A percentile compares a stretch with the other conserved stretches of the same genome.
Evolutionary conservation across 768 basidiomycete species (phyloP).

Genomic region (Candolleomyces efflorescens): DNA sequence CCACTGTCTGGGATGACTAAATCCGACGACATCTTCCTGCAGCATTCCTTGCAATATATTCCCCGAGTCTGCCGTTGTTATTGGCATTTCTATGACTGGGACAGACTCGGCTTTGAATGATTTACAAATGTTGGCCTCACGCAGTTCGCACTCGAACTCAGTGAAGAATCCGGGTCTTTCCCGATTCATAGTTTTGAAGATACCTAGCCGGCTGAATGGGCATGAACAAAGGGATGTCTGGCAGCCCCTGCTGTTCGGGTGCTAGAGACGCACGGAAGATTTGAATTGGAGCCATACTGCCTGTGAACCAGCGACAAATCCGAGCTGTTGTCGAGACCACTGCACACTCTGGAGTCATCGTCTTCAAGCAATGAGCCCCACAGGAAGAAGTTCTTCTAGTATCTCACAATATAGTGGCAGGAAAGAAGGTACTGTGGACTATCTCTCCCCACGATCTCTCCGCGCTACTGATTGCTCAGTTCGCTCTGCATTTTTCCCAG

Average conservation of each 20-base stretch:
- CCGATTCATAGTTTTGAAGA: no score
- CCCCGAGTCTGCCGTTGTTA: not conserved
- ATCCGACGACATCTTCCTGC: not conserved
- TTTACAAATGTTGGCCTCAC: no score
- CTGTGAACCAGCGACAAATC: no score
- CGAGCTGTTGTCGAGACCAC: no score
- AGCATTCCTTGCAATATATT: not conserved
- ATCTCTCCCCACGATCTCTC: not conserved
- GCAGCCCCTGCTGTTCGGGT: no score
- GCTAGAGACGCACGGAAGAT: no score
- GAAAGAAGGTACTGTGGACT: not conserved
- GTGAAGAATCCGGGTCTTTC: no score
- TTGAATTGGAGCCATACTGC: no score
- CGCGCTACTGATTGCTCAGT: not conserved
- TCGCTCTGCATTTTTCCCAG: not conserved
- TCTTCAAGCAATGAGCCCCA: not conserved
- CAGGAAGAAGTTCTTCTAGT: not conserved
- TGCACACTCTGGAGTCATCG: not conserved
- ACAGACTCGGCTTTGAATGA: not conserved
- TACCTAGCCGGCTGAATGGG: no score
- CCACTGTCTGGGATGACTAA: not conserved
- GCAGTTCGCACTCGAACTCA: no score
- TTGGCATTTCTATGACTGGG: not conserved
- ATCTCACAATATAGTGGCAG: not conserved
- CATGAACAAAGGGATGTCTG: no score